Evolutionary conservation across 495 filamentous ascomycete genomes (phyloP), one percentile per base, ranked within the genome.

Genomic region (Alectoria sarmentosa): DNA sequence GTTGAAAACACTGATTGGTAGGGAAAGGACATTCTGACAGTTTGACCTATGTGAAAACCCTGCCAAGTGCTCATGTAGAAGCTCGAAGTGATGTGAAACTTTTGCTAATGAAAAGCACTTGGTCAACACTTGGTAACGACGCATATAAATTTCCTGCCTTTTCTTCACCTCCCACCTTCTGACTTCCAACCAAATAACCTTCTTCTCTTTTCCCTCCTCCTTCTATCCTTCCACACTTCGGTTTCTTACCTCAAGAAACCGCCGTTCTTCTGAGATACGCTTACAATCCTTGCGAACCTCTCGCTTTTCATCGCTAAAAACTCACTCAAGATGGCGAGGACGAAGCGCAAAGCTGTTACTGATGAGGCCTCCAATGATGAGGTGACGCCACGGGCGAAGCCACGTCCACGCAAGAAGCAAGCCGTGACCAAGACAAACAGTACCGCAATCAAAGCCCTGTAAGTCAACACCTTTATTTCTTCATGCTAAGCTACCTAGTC

Each of bases 351-450:
- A 28, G 36, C 36, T 10, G n/a, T 21, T 17, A 19, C 6, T 26
- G n/a, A 59, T 15, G 26, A 59, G 36, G 11, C 14, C 52, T 55
- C 37, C 13, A 26, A 59, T 26, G 36, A 59, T 3, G 38, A 59
- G 57, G n/a, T 41, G n/a, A 30, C 11, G 37, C 14, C 36, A 39
- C 32, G n/a, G 17, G 30, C 30, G 1, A 55, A 55, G 17, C 52
- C 28, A 21, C 57, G 57, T 39, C 37, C 49, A 28, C 60, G 49
- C 38, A 66, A 66, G 52, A 62, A 60, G 52, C 60, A 66, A 46
- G 65, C 39, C 11, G 65, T 66, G 6, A 66, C 46, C 30, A 66
- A 63, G 48, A 66, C 65, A 1, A 48, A 42, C 19, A 61, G 54
- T n/a, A 7, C 38, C 23, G 41, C 26, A 36, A 58, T 44, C 5